A percentile compares a stretch with the other conserved stretches of the same genome.
These are phyloP conservation scores for Cubamyces lactineus DNA, from an alignment of 768 basidiomycete genomes.

Conservation along the genomic window DNA sequence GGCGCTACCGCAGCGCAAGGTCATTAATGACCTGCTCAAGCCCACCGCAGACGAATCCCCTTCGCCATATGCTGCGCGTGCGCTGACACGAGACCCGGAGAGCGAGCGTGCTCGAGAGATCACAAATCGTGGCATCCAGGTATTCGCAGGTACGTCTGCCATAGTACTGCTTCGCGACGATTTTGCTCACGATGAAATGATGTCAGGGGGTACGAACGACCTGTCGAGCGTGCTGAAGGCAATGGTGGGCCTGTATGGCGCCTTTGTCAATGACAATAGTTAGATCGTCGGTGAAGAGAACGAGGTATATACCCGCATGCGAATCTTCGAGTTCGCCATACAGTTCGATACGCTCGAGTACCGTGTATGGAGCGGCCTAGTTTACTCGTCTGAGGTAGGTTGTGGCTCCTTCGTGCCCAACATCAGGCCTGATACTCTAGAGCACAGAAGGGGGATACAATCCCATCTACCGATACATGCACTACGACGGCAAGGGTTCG, in stretches of 20 bases:
- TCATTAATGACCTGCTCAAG: slow-evolving; percentile 42
- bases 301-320: slow-evolving; percentile 43
- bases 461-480: slow-evolving; percentile 40
- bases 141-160: slow-evolving; percentile 36
- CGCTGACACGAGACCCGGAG: slow-evolving; percentile 41
- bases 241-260: slow-evolving; percentile 39
- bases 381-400: slow-evolving; percentile 43
- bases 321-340: slow-evolving; percentile 45
- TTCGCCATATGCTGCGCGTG: slow-evolving; percentile 45
- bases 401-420: neutral
- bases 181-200: slow-evolving; percentile 22
- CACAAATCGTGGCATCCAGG: slow-evolving; percentile 40
- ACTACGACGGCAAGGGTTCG: slow-evolving; percentile 44
- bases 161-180: too few species aligned
- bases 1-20: slow-evolving; percentile 51
- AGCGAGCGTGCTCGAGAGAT: slow-evolving; percentile 40
- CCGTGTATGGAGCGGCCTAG: slow-evolving; percentile 45
- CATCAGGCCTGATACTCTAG: neutral
- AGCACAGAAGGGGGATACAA: slow-evolving; percentile 24
- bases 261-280: slow-evolving; percentile 39
- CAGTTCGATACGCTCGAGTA: slow-evolving; percentile 38
- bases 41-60: slow-evolving; percentile 40
- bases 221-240: slow-evolving; percentile 35
- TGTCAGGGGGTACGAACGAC: slow-evolving; percentile 40
- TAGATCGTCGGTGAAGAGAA: slow-evolving; percentile 45